phyloP scores from a whole-genome alignment of 2,329 filamentous ascomycete species.

The Blastomyces parvus region DNA sequence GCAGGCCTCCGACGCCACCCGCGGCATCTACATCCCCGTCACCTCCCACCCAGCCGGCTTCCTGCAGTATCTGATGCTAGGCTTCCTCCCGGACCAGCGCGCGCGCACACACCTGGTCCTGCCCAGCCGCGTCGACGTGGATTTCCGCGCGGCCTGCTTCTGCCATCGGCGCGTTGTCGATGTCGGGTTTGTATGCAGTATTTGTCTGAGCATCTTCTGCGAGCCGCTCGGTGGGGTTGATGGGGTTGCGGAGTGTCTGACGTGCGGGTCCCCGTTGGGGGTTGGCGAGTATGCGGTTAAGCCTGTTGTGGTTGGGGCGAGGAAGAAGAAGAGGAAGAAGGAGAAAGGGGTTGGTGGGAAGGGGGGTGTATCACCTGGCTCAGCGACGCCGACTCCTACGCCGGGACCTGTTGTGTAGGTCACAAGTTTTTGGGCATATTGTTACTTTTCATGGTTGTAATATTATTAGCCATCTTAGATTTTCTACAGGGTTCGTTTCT shows the following conservation, averaged over 20 bases:
- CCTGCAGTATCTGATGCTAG: constrained; percentile 90
- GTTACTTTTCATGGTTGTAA: not conserved
- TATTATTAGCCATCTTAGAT: not conserved
- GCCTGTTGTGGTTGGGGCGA: constrained; percentile 59
- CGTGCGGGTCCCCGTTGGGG: constrained; percentile 70
- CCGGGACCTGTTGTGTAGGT: not conserved
- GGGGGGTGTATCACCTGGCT: constrained; percentile 39
- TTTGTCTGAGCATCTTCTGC: constrained; percentile 93
- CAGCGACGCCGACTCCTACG: constrained; percentile 51
- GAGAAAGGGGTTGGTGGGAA: constrained; percentile 32
- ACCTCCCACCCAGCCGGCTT: constrained; percentile 48
- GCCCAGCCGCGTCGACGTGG: constrained; percentile 75
- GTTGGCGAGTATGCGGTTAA: constrained; percentile 66
- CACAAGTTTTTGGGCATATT: not conserved
- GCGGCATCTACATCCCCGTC: constrained; percentile 59
- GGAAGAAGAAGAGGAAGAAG: constrained; percentile 64
- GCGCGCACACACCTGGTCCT: constrained; percentile 58
- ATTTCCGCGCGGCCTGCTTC: constrained; percentile 97
- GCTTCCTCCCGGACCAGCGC: constrained; percentile 65
- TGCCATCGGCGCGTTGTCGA: constrained; percentile 88
- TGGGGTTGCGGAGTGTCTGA: constrained; percentile 61
- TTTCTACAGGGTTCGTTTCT: not conserved
- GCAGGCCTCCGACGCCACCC: constrained; percentile 70
- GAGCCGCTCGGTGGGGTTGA: constrained; percentile 47
- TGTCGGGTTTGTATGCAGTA: constrained; percentile 88